A percentile compares a stretch with the other conserved stretches of the same genome.
These are phyloP conservation scores for Colletotrichum sp. DNA, from an alignment of 2,329 filamentous ascomycete genomes.

Conservation along the genomic window DNA sequence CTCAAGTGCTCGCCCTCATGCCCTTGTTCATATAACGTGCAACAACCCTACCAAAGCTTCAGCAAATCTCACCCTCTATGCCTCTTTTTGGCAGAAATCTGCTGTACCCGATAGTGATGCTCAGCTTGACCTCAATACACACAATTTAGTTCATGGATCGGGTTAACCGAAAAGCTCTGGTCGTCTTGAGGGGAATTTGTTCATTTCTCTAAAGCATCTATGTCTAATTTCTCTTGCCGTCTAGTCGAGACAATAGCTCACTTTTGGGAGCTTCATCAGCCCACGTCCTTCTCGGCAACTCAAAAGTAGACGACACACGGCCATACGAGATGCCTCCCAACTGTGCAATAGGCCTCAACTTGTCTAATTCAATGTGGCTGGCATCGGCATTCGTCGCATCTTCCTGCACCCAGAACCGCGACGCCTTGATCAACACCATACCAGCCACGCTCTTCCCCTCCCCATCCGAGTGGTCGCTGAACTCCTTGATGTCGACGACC, in stretches of 20 bases:
- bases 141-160: background rate
- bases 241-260: background rate
- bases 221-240: background rate
- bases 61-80: background rate
- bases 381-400: conserved; percentile 82
- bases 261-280: conserved; percentile 24
- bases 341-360: conserved; percentile 77
- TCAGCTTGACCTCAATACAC: background rate
- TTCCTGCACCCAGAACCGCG: conserved; percentile 86
- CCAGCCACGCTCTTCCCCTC: conserved; percentile 78
- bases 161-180: background rate
- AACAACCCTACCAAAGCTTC: background rate
- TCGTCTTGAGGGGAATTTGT: background rate
- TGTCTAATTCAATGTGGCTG: conserved; percentile 69
- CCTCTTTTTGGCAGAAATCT: background rate
- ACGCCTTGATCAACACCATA: conserved; percentile 80
- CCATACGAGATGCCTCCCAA: conserved; percentile 88
- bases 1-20: background rate
- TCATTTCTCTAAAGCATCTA: background rate
- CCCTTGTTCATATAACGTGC: background rate
- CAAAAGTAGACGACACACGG: conserved; percentile 71
- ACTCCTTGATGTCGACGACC: conserved; percentile 76
- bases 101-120: background rate
- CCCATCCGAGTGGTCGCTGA: conserved; percentile 71
- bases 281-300: conserved; percentile 57